Base-by-base conservation (phyloP, 306 rosid genomes). In the Quercus glauca region DNA sequence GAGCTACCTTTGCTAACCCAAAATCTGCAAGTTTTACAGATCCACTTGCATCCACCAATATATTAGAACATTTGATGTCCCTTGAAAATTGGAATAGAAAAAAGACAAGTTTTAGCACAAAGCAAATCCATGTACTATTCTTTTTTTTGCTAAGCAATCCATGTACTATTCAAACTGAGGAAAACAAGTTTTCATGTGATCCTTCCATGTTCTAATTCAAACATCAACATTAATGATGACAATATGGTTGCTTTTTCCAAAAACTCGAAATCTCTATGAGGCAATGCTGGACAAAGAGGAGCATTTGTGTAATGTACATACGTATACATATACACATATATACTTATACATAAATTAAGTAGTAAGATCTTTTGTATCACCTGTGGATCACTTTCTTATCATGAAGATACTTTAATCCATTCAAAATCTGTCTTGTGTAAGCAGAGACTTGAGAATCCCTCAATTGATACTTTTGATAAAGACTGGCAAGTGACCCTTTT, bases 371-470 rank as follows among this genome's bases (percentile, higher is more conserved):
- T 45, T 60, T 33, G 25, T 55, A 51, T 58, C 85, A 89, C 93
- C 89, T 85, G 85, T 90, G 93, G 55, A 90, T 81, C 69, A 85
- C 93, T 52, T 86, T 76, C 49, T 87, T 88, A 53, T 82, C 90
- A 75, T 90, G 91, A 67, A 87, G 93, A 85, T 90, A 90, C 80
- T 70, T 84, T 78, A 90, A 84, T 41, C 93, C 91, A 37, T 82
- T 81, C 76, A 90, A 80, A 82, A 90, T 90, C 75, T 90, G 90
- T 69, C 91, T 78, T 53, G 93, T 90, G 78, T 87, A 90, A 65
- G 81, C 57, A 73, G 88, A 87, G 56, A 89, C 89, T 82, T 89
- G 91, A 63, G 93, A 85, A 73, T 89, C 93, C 80, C 74, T 76
- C 52, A 87, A 80, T 14, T 37, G 35, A 76, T 87, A 90, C 78